These are phyloP conservation scores for Diospyros kaki DNA, from an alignment of 148 eudicot species.

Conservation along the genomic window DNA sequence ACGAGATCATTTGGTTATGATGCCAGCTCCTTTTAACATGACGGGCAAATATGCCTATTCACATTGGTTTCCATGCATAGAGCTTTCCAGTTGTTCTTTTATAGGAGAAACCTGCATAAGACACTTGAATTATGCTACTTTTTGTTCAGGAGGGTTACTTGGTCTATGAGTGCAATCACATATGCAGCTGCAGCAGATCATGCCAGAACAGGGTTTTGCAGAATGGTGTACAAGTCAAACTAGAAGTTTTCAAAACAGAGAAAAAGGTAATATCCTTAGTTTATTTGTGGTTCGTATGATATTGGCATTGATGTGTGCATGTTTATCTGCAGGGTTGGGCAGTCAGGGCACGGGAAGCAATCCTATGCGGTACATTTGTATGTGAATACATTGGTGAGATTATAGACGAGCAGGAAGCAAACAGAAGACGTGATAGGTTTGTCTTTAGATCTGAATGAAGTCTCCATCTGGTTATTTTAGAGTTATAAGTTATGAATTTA, in stretches of 20 bases:
- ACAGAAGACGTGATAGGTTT: conserved; percentile 67
- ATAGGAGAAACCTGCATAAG: background rate
- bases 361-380: conserved; percentile 71
- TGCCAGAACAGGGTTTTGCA: conserved; percentile 94
- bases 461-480: background rate
- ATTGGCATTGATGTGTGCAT: conserved; percentile 5
- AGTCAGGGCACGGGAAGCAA: conserved; percentile 67
- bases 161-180: conserved; percentile 83
- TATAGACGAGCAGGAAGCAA: conserved; percentile 66
- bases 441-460: conserved; percentile 7
- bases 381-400: conserved; percentile 91
- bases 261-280: conserved; percentile 49
- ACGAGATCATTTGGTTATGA: background rate
- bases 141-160: conserved; percentile 70
- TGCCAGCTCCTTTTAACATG: background rate
- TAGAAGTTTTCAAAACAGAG: conserved; percentile 84
- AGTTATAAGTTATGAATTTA: background rate
- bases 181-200: conserved; percentile 61
- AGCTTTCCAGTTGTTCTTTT: background rate
- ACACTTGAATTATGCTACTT: conserved; percentile 6
- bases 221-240: conserved; percentile 63
- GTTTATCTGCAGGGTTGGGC: conserved; percentile 81
- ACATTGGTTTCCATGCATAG: background rate
- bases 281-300: conserved; percentile 3
- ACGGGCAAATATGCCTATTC: conserved; percentile 2